Percentiles rank a stretch among this genome's conserved stretches.
These are phyloP conservation scores for Arachis stenosperma DNA, from an alignment of 306 rosid species.

Conservation along the genomic window DNA sequence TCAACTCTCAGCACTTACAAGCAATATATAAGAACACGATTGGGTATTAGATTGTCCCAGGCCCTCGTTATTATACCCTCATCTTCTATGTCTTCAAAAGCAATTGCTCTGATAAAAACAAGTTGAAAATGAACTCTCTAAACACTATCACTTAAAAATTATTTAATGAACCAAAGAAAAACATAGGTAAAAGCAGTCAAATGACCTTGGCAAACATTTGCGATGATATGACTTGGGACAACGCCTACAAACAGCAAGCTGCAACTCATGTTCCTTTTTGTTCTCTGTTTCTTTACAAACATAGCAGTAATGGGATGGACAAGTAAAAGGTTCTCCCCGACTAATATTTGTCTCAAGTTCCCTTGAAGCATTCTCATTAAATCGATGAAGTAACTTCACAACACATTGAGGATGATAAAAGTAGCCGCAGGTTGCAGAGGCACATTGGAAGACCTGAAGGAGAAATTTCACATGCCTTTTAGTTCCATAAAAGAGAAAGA, in stretches of 20 bases:
- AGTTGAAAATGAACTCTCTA: conserved; percentile 43
- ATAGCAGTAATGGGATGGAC: conserved; percentile 83
- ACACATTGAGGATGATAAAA: conserved; percentile 89
- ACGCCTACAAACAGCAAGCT: conserved; percentile 94
- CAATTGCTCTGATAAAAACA: conserved; percentile 63
- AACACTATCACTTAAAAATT: conserved; percentile 4
- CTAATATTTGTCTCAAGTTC: conserved; percentile 66
- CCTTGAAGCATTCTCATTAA: conserved; percentile 51
- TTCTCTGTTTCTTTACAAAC: conserved; percentile 81
- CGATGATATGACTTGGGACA: conserved; percentile 90
- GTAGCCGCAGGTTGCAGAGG: conserved; percentile 85
- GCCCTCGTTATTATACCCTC: conserved; percentile 62
- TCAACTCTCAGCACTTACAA: conserved; percentile 76
- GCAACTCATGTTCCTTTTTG: conserved; percentile 56
- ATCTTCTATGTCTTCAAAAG: conserved; percentile 55
- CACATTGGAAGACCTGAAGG: conserved; percentile 81
- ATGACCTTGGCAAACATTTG: conserved; percentile 90
- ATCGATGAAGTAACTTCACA: conserved; percentile 55
- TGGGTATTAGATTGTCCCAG: conserved; percentile 80
- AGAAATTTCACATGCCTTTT: conserved; percentile 35
- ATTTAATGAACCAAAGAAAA: conserved; percentile 3
- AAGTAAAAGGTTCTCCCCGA: conserved; percentile 71
- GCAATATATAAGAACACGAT: conserved; percentile 87
- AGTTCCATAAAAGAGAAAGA: conserved; percentile 31
- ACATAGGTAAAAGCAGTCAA: conserved; percentile 20